These are phyloP conservation scores for Boeremia lycopersici DNA, from an alignment of 2,329 filamentous ascomycete genomes.

Conservation along the genomic window DNA sequence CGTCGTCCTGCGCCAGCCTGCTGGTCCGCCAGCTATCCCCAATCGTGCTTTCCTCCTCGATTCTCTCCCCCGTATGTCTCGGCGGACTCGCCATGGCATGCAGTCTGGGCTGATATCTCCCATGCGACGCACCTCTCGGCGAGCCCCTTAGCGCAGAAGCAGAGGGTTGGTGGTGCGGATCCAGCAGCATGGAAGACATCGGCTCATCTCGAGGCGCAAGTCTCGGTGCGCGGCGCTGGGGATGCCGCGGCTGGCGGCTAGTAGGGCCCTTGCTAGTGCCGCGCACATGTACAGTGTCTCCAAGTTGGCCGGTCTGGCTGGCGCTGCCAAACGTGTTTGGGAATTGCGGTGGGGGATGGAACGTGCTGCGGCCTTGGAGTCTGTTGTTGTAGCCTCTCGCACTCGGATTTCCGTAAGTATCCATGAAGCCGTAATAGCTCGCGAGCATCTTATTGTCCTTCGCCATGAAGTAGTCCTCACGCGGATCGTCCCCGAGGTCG, in stretches of 20 bases:
- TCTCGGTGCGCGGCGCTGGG: conserved; percentile 34
- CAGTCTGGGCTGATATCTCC: conserved; percentile 51
- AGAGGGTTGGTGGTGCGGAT: conserved; percentile 75
- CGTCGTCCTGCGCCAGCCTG: conserved; percentile 52
- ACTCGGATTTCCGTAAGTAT: conserved; percentile 69
- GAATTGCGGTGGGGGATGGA: conserved; percentile 77
- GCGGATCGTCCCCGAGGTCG: conserved; percentile 53
- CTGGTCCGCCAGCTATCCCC: conserved; percentile 63
- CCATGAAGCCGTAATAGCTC: conserved; percentile 92
- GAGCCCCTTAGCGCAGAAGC: conserved; percentile 53
- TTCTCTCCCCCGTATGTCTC: conserved; percentile 29
- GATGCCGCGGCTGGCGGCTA: conserved; percentile 31
- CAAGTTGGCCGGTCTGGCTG: conserved; percentile 58
- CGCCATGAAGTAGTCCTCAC: conserved; percentile 91
- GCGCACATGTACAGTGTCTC: conserved; percentile 44
- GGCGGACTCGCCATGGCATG: conserved; percentile 27
- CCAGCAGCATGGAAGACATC: conserved; percentile 74
- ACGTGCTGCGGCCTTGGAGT: conserved; percentile 57
- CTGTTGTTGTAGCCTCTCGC: conserved; percentile 48
- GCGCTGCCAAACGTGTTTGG: conserved; percentile 64
- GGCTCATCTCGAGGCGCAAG: conserved; percentile 56
- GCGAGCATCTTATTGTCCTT: conserved; percentile 99
- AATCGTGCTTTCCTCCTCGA: conserved; percentile 63
- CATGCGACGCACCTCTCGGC: conserved; percentile 54
- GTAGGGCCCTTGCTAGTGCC: conserved; percentile 36